phyloP scores from a whole-genome alignment of 257 asterid species.

The Osmanthus fragrans region DNA sequence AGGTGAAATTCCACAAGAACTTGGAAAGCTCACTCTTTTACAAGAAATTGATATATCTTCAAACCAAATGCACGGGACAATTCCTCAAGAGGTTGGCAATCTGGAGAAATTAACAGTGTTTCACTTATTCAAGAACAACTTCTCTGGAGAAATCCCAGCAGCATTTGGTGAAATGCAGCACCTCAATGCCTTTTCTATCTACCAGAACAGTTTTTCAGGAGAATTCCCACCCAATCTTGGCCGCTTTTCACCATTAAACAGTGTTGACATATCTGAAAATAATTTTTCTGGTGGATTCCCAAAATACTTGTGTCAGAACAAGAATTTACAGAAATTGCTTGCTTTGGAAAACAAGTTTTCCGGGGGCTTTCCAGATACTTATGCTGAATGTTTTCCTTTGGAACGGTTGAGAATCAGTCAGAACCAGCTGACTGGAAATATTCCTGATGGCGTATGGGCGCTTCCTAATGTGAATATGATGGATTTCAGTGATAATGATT shows the following conservation, averaged over 20 bases:
- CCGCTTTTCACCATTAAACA: constrained; percentile 59
- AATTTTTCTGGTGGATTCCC: constrained; percentile 76
- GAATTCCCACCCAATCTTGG: constrained; percentile 77
- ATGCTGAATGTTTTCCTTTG: constrained; percentile 57
- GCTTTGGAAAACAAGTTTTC: constrained; percentile 75
- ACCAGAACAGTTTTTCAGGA: constrained; percentile 69
- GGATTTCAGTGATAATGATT: constrained; percentile 69
- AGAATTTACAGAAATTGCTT: constrained; percentile 61
- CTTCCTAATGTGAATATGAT: constrained; percentile 64
- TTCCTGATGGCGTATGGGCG: constrained; percentile 67
- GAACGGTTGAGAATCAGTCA: constrained; percentile 60
- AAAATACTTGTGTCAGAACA: constrained; percentile 65
- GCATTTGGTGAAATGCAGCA: constrained; percentile 79
- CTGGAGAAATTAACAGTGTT: constrained; percentile 68
- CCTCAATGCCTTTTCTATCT: constrained; percentile 52
- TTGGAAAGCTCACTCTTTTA: constrained; percentile 60
- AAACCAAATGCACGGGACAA: constrained; percentile 66
- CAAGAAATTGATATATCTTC: constrained; percentile 73
- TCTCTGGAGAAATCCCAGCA: constrained; percentile 78
- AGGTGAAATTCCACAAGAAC: constrained; percentile 70
- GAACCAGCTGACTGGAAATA: constrained; percentile 59
- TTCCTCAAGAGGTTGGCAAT: constrained; percentile 60
- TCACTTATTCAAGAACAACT: constrained; percentile 63
- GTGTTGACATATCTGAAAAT: constrained; percentile 85
- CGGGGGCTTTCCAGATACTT: constrained; percentile 61